Evolutionary conservation across 2,329 filamentous ascomycete genomes (phyloP).

Genomic region (Hortaea sp.): DNA sequence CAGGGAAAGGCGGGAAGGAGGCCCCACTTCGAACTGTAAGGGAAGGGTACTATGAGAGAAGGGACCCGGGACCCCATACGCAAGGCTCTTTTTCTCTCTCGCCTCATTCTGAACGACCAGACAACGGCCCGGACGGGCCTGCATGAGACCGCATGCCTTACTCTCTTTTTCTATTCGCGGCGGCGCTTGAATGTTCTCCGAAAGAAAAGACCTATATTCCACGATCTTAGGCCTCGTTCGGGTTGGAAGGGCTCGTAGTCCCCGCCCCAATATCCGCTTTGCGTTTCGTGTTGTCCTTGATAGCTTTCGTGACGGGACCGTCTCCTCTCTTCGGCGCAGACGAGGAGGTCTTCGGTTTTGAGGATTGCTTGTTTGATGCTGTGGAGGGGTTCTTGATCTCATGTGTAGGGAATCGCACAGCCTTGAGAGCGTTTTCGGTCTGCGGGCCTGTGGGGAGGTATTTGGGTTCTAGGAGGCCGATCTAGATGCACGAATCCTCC

Average conservation of each 20-base stretch:
- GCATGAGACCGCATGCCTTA: no score
- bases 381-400: not conserved
- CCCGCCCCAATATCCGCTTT: constrained; percentile 8
- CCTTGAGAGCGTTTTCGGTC: constrained; percentile 20
- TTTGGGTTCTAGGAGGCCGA: constrained; percentile 33
- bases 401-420: constrained; percentile 23
- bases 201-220: no score
- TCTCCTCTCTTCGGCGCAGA: not conserved
- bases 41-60: no score
- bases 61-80: no score
- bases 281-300: constrained; percentile 3
- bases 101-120: no score
- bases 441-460: constrained; percentile 26
- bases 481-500: constrained; percentile 20
- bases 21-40: no score
- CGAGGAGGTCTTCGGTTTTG: not conserved
- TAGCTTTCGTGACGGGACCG: not conserved
- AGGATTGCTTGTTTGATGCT: not conserved
- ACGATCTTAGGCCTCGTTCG: constrained; percentile 46
- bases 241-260: constrained; percentile 13
- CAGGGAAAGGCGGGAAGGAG: no score
- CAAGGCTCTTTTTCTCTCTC: no score
- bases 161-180: no score
- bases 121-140: no score
- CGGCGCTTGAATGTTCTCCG: no score